phyloP scores from a whole-genome alignment of 2,329 filamentous ascomycete genomes.

The Cryphonectria carpinicola region DNA sequence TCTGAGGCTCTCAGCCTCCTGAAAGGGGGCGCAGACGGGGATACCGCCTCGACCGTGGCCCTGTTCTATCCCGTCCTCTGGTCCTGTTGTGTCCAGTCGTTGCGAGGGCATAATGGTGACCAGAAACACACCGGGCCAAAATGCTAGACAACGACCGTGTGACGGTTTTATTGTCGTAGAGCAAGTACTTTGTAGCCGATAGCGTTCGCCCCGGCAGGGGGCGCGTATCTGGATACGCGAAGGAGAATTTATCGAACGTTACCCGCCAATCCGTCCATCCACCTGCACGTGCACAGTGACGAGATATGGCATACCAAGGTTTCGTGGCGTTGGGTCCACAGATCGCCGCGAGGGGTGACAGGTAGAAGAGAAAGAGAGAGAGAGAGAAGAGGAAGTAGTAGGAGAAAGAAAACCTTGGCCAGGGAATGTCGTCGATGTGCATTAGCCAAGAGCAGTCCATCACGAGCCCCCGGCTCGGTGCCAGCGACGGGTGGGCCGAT shows the following conservation, averaged over 20 bases:
- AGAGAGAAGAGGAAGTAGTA: not conserved
- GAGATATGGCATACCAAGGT: constrained; percentile 10
- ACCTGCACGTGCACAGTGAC: constrained; percentile 3
- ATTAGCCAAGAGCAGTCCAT: not conserved
- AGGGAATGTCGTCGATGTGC: not conserved
- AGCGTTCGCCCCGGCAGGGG: not conserved
- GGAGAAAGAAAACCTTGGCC: not conserved
- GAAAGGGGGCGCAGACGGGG: constrained; percentile 20
- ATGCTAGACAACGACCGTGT: not conserved
- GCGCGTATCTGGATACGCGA: constrained; percentile 3
- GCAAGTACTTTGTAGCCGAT: not conserved
- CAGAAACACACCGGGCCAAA: not conserved
- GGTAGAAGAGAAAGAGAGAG: not conserved
- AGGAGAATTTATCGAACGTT: constrained; percentile 9
- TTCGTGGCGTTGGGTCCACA: not conserved
- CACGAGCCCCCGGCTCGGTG: not conserved
- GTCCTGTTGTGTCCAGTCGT: not conserved
- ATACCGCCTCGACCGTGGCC: constrained; percentile 18
- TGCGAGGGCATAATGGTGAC: not conserved
- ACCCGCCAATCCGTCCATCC: not conserved
- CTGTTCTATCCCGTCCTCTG: not conserved
- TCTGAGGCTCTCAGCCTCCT: constrained; percentile 27
- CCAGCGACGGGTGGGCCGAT: not conserved
- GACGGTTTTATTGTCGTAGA: not conserved
- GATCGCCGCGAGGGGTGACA: constrained; percentile 7